phyloP scores from a whole-genome alignment of 129 eudicot species.

The Arctium minus region DNA sequence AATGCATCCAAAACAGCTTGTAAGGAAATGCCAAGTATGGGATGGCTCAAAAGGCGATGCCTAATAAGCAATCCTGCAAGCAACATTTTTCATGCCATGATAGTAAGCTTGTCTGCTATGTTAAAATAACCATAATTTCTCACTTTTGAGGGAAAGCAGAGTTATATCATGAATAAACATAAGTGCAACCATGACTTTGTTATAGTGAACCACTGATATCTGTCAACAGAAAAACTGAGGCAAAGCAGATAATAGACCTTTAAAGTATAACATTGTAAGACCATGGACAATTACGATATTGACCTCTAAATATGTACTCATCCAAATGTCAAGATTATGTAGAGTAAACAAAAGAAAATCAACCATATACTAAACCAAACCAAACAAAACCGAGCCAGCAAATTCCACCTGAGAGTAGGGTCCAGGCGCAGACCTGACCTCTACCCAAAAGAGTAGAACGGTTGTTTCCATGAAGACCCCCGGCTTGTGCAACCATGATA shows the following conservation, averaged over 20 bases:
- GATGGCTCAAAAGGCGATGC: constrained; percentile 57
- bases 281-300: neutral
- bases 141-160: neutral
- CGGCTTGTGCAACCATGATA: too few relatives aligned
- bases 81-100: neutral
- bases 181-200: neutral
- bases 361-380: neutral
- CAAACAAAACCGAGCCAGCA: neutral
- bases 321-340: neutral
- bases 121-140: neutral
- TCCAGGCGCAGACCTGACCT: neutral
- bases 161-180: neutral
- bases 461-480: too few relatives aligned
- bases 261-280: neutral
- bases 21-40: constrained; percentile 54
- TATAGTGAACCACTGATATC: neutral
- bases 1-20: constrained; percentile 68
- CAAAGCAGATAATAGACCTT: neutral
- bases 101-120: neutral
- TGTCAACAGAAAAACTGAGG: neutral
- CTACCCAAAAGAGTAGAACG: too few relatives aligned
- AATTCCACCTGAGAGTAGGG: neutral
- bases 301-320: too few relatives aligned
- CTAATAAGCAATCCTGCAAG: constrained; percentile 54
- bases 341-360: neutral